phyloP scores from a whole-genome alignment of 345 rosid genomes.

The Gossypium arboreum region DNA sequence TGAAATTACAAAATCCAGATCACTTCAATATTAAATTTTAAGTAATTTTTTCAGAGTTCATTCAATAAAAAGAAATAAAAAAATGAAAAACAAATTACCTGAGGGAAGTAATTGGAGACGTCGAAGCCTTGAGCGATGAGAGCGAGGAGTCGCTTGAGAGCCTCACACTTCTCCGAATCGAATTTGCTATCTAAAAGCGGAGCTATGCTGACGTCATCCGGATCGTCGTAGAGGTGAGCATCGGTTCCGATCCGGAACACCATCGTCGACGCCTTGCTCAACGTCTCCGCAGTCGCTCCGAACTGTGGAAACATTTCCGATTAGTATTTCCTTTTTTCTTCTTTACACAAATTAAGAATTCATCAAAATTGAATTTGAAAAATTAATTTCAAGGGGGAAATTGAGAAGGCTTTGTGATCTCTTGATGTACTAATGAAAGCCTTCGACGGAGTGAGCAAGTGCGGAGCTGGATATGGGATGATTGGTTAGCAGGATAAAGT shows the following conservation, averaged over 20 bases:
- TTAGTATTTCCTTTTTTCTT: not conserved
- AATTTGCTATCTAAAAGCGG: conserved; percentile 87
- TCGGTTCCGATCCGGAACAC: conserved; percentile 88
- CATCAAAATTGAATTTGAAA: not conserved
- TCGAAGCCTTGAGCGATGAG: conserved; percentile 95
- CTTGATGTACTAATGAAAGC: not conserved
- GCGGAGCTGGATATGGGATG: not conserved
- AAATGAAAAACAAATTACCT: conserved; percentile 36
- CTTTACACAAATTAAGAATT: not conserved
- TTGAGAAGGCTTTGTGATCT: not conserved
- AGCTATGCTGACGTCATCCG: conserved; percentile 82
- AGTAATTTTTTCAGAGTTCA: not conserved
- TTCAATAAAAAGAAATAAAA: not conserved
- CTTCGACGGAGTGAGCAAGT: not conserved
- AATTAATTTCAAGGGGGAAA: not conserved
- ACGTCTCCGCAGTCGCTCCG: conserved; percentile 78
- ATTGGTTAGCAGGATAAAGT: not conserved
- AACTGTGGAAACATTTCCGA: conserved; percentile 64
- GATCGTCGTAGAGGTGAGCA: conserved; percentile 97
- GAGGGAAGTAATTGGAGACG: conserved; percentile 95
- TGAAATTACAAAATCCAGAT: not conserved
- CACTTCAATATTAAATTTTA: not conserved
- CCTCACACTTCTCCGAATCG: conserved; percentile 95
- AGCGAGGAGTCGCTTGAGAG: conserved; percentile 94
- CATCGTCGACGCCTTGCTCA: conserved; percentile 89